Base-by-base conservation (phyloP, 2,329 filamentous ascomycete genomes). In the Penicillium sp. region DNA sequence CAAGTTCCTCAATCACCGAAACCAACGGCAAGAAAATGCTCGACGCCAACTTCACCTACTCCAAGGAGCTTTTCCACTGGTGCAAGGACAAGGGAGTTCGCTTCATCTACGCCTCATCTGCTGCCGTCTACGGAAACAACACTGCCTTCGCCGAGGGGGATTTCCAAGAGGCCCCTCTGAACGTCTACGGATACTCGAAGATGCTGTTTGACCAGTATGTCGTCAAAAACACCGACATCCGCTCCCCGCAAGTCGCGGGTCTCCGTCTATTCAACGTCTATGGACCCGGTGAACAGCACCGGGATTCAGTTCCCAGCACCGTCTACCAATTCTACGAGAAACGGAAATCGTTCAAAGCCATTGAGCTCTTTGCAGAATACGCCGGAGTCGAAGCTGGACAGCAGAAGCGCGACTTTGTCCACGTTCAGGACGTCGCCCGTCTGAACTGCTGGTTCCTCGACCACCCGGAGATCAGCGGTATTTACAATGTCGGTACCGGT, bases 381-480 rank as follows among this genome's bases (percentile, higher is more conserved):
- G 52, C 39, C 12, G 52, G 52, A 27, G 21, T 32, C 18, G 47
- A 50, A n/a, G 52, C 39, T 9, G 52, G 52, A 16, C 32, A 54
- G 4, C 52, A 54, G 52, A 50, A 40, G 34, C 52, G 39, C 2
- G 46, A 54, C 10, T 50, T 54, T 5, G 52, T 54, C 16, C 40
- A 54, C 16, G 52, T 54, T 6, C 32, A 54, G 27, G 52, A 54
- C 15, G 46, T 54, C 16, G 52, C 52, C 13, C 52, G 52, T 7
- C 39, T 54, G 3, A 54, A 54, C 16, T 54, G 52, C 23, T 54
- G 52, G 52, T 50, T 54, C 34, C 47, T 50, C 4, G 52, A 54
- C 6, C 52, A 54, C 27, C 52, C 52, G 0, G 52, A 54, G 16
- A 39, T 42, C 34, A 45, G 13, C 6, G 52, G 52, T 6, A 54